phyloP scores from a whole-genome alignment of 495 filamentous ascomycete genomes.

The Parmelia sp. region DNA sequence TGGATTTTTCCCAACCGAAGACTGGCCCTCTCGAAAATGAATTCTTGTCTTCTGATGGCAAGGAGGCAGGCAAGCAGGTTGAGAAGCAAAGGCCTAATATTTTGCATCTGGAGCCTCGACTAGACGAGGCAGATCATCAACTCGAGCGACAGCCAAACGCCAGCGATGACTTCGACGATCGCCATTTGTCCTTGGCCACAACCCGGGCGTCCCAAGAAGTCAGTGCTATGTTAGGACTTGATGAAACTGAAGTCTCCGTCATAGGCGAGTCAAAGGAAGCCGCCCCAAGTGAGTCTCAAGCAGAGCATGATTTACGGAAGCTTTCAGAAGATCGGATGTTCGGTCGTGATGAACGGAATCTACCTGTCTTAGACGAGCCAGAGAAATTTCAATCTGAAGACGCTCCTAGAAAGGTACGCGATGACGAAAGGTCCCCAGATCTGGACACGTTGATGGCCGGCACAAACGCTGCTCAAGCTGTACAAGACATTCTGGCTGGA shows the following conservation, averaged over 20 bases:
- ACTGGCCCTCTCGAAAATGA: not conserved
- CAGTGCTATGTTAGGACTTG: not conserved
- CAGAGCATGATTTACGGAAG: slow-evolving; percentile 20
- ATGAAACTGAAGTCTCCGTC: not conserved
- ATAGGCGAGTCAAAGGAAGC: slow-evolving; percentile 26
- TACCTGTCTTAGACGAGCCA: not conserved
- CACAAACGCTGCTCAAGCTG: not conserved
- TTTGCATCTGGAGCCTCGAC: not conserved
- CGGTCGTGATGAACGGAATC: not conserved
- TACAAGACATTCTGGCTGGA: not conserved
- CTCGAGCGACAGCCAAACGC: slow-evolving; percentile 1
- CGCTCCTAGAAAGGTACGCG: not conserved
- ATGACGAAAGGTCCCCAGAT: not conserved
- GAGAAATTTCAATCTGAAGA: not conserved
- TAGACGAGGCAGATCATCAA: not conserved
- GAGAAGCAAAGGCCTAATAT: slow-evolving; percentile 1
- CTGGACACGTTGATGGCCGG: not conserved
- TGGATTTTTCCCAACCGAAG: not conserved
- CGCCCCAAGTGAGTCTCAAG: slow-evolving; percentile 23
- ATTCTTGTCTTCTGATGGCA: too few species aligned
- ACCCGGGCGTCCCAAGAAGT: slow-evolving; percentile 8
- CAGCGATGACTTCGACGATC: not conserved
- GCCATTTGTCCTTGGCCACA: not conserved
- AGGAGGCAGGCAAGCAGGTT: slow-evolving; percentile 23
- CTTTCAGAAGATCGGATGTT: not conserved